Conservation (phyloP, 2,329 filamentous ascomycete species). For the Cladosporium sp. region DNA sequence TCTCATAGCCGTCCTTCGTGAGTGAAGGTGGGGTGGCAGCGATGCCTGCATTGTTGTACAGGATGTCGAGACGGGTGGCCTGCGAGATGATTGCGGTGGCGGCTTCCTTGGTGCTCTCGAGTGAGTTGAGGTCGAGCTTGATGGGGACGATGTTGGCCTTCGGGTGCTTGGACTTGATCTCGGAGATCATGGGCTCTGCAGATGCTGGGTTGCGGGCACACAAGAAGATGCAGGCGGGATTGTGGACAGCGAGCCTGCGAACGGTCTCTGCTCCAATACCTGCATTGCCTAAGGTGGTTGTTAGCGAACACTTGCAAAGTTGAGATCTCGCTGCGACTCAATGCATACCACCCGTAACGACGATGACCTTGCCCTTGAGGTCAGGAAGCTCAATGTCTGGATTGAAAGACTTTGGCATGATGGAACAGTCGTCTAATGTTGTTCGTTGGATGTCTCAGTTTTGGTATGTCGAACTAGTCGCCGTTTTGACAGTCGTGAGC, state of each 20-base stretch:
- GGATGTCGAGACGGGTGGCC: conserved; percentile 35
- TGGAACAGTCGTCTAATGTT: not conserved
- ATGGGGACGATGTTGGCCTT: conserved; percentile 40
- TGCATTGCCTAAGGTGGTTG: conserved; percentile 32
- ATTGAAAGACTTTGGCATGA: conserved; percentile 3
- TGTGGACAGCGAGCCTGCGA: conserved; percentile 40
- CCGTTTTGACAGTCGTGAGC: too few species aligned
- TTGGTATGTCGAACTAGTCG: too few species aligned
- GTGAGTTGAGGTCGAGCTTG: conserved; percentile 48
- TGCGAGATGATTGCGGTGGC: conserved; percentile 37
- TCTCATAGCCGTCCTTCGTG: conserved; percentile 24
- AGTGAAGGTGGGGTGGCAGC: conserved; percentile 24
- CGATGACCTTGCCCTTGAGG: conserved; percentile 38
- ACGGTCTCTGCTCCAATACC: conserved; percentile 47
- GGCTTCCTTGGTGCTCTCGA: conserved; percentile 45
- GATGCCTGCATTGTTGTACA: conserved; percentile 26
- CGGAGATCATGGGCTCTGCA: conserved; percentile 37
- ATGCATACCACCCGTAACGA: conserved; percentile 38
- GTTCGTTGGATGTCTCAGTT: too few species aligned
- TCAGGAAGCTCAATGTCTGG: conserved; percentile 34
- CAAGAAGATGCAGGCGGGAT: conserved; percentile 44
- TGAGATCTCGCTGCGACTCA: not conserved
- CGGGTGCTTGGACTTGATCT: conserved; percentile 35
- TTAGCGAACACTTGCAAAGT: too few species aligned
- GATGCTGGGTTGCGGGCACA: conserved; percentile 41